Evolutionary conservation across 2,329 filamentous ascomycete species (phyloP).

Genomic region (Stylonectria norvegica): DNA sequence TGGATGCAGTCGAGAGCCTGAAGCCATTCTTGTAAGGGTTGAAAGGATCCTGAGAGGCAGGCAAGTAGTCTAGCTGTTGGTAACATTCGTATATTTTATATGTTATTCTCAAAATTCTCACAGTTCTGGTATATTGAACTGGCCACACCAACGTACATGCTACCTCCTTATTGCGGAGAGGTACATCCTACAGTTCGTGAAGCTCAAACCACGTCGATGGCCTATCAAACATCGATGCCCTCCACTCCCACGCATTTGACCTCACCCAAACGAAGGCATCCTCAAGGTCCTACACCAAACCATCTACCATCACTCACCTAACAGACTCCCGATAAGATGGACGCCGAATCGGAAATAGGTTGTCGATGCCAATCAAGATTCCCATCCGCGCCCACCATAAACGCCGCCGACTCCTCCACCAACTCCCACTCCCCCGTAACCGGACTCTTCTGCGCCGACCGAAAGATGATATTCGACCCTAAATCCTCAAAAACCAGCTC

Average conservation of each 20-base stretch:
- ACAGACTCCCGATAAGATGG: constrained; percentile 24
- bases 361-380: constrained; percentile 34
- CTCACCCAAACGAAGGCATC: not conserved
- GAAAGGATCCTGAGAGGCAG: not conserved
- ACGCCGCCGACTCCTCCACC: constrained; percentile 37
- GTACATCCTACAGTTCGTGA: not conserved
- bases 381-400: constrained; percentile 29
- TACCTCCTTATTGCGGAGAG: not conserved
- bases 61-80: not conserved
- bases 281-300: not conserved
- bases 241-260: not conserved
- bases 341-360: constrained; percentile 33
- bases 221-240: no score
- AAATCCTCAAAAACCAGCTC: constrained; percentile 40
- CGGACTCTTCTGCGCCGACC: constrained; percentile 32
- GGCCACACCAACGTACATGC: not conserved
- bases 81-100: not conserved
- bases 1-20: not conserved
- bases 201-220: not conserved
- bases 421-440: constrained; percentile 34
- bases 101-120: not conserved
- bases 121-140: no score
- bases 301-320: constrained; percentile 2
- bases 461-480: constrained; percentile 36
- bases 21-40: not conserved